Percentiles rank a stretch among this genome's conserved stretches.
Evolutionary conservation across 2,329 filamentous ascomycete species (phyloP).

Genomic region (Tetracladium maxilliforme): DNA sequence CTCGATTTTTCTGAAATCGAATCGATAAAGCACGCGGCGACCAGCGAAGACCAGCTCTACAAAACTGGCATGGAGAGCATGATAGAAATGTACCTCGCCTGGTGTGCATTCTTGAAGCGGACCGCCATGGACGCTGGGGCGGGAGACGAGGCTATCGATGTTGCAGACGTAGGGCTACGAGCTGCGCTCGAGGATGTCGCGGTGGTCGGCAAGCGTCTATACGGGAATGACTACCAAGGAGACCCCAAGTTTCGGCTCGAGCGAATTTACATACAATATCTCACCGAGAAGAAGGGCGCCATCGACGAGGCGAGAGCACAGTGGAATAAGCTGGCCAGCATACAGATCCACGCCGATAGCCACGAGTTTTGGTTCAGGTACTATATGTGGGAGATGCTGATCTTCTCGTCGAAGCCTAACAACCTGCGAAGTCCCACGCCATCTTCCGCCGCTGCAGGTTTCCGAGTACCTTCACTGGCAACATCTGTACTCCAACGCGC

Average conservation of each 20-base stretch:
- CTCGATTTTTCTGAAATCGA: conserved; percentile 70
- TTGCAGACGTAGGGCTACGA: conserved; percentile 78
- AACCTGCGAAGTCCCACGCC: conserved; percentile 38
- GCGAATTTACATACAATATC: conserved; percentile 81
- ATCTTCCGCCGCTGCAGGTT: conserved; percentile 18
- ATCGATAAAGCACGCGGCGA: conserved; percentile 82
- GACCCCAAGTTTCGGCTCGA: conserved; percentile 83
- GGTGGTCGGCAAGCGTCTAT: conserved; percentile 57
- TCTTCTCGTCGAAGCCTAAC: no score
- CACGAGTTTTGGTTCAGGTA: conserved; percentile 92
- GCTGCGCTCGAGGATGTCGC: conserved; percentile 78
- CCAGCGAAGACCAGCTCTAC: conserved; percentile 71
- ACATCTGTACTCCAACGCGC: conserved; percentile 66
- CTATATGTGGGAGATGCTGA: conserved; percentile 80
- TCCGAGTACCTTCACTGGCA: conserved; percentile 59
- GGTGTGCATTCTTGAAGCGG: conserved; percentile 87
- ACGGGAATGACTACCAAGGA: conserved; percentile 64
- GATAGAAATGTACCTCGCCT: conserved; percentile 81
- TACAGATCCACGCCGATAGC: conserved; percentile 54
- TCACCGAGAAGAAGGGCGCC: conserved; percentile 71
- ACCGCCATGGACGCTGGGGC: conserved; percentile 63
- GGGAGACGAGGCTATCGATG: conserved; percentile 70
- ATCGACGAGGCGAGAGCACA: conserved; percentile 62
- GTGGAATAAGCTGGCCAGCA: conserved; percentile 58
- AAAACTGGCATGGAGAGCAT: conserved; percentile 77